Conservation (phyloP, 2,329 filamentous ascomycete genomes). For the Diaporthe sp. region DNA sequence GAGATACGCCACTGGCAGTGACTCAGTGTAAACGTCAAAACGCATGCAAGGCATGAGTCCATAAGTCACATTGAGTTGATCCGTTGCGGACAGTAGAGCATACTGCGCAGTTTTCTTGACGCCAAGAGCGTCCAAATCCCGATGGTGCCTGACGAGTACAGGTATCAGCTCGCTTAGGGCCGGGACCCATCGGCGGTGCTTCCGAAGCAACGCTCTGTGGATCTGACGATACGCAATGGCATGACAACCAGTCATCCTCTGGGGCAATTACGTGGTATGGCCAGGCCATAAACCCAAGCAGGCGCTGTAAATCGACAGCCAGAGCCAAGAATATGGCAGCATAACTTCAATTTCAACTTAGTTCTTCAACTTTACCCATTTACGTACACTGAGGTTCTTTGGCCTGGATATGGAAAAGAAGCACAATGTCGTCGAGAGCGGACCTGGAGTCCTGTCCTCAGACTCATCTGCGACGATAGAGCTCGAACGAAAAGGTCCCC, state of each 20-base stretch:
- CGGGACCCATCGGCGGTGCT: slow-evolving; percentile 10
- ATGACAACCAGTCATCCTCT: slow-evolving; percentile 20
- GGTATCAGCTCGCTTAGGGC: slow-evolving; percentile 25
- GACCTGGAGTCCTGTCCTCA: slow-evolving; percentile 36
- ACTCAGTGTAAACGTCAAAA: slow-evolving; percentile 1
- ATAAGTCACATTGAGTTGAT: background rate
- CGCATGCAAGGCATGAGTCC: background rate
- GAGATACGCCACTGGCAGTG: background rate
- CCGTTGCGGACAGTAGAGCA: background rate
- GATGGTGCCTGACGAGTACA: slow-evolving; percentile 4
- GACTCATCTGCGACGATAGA: slow-evolving; percentile 37
- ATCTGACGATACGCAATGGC: slow-evolving; percentile 34
- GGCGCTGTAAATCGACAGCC: background rate
- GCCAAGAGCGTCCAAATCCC: slow-evolving; percentile 12
- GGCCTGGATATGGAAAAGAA: slow-evolving; percentile 1
- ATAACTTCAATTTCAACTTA: background rate
- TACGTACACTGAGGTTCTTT: background rate
- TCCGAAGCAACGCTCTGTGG: slow-evolving; percentile 33
- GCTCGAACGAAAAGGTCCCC: slow-evolving; percentile 25
- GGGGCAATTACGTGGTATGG: slow-evolving; percentile 17
- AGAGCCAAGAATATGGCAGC: background rate
- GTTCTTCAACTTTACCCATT: background rate
- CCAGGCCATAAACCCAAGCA: slow-evolving; percentile 13
- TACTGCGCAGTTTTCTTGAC: background rate
- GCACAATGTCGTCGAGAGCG: slow-evolving; percentile 1